Percentiles rank a stretch among this genome's conserved stretches.
These are phyloP conservation scores for Fusarium pseudograminearum DNA, from an alignment of 2,329 filamentous ascomycete genomes.

Conservation along the genomic window DNA sequence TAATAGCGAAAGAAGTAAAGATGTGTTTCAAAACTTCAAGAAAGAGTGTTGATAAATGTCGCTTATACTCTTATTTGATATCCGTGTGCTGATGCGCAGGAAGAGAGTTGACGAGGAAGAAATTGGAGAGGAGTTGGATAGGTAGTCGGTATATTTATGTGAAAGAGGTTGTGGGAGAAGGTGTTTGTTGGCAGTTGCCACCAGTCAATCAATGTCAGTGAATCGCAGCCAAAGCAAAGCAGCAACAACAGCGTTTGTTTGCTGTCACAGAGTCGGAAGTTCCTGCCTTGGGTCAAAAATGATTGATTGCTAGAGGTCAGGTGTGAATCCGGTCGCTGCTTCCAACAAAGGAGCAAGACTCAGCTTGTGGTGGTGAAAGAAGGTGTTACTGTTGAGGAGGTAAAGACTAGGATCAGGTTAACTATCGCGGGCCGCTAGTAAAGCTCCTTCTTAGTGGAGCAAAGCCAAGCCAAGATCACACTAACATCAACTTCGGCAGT, in stretches of 20 bases:
- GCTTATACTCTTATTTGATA: background rate
- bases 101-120: background rate
- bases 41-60: background rate
- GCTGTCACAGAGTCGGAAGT: background rate
- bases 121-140: background rate
- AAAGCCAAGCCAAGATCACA: slow-evolving; percentile 12
- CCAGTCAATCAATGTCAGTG: background rate
- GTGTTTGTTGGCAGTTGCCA: background rate
- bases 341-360: slow-evolving; percentile 5
- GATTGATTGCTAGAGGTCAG: background rate
- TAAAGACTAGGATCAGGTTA: slow-evolving; percentile 1
- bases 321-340: background rate
- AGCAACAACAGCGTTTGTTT: background rate
- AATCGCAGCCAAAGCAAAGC: slow-evolving; percentile 10
- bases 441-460: slow-evolving; percentile 20
- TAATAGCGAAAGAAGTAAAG: background rate
- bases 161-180: background rate
- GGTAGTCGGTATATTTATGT: slow-evolving; percentile 11
- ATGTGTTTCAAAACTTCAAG: background rate
- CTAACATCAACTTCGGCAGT: slow-evolving; percentile 1
- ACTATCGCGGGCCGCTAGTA: slow-evolving; percentile 20
- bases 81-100: background rate
- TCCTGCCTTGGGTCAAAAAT: background rate
- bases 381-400: background rate
- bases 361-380: background rate